Percentiles rank a stretch among this genome's conserved stretches.
Evolutionary conservation across 2,329 filamentous ascomycete genomes (phyloP).

Genomic region (Alternaria triticimaculans): DNA sequence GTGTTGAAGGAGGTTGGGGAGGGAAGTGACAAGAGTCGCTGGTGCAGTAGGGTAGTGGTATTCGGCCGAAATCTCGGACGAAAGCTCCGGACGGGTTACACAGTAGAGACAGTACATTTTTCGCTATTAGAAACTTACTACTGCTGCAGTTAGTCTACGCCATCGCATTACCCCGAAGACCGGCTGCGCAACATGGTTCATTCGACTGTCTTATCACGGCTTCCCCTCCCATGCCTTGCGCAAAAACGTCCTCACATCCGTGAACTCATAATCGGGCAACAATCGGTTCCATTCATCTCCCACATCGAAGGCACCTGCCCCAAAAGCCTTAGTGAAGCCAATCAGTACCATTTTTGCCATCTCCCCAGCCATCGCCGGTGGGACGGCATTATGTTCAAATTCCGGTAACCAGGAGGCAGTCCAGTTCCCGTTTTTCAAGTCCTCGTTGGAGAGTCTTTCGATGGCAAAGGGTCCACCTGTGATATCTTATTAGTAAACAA

Average conservation of each 20-base stretch:
- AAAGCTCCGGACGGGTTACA: not conserved
- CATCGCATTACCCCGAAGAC: not conserved
- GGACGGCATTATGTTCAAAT: conserved; percentile 36
- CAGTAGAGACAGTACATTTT: not conserved
- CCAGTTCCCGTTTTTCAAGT: conserved; percentile 43
- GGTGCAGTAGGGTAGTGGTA: not conserved
- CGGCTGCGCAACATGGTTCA: not conserved
- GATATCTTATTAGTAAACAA: not conserved
- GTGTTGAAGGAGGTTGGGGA: not conserved
- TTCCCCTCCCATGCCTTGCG: conserved; percentile 48
- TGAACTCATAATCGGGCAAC: conserved; percentile 53
- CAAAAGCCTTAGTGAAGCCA: conserved; percentile 23
- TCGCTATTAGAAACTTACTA: not conserved
- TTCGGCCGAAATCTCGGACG: not conserved
- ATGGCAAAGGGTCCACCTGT: conserved; percentile 51
- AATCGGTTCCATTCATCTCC: conserved; percentile 54
- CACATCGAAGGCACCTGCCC: conserved; percentile 49
- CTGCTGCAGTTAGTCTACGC: not conserved
- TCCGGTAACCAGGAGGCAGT: conserved; percentile 50
- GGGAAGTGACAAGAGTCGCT: not conserved
- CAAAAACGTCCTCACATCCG: conserved; percentile 48
- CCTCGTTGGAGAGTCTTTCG: conserved; percentile 52
- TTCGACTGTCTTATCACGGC: not conserved
- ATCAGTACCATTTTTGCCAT: conserved; percentile 44
- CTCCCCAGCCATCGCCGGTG: conserved; percentile 39